Evolutionary conservation across 352 stramenopile species (phyloP), one percentile per base, ranked within the genome.

Genomic region (Globisporangium takayamanum): DNA sequence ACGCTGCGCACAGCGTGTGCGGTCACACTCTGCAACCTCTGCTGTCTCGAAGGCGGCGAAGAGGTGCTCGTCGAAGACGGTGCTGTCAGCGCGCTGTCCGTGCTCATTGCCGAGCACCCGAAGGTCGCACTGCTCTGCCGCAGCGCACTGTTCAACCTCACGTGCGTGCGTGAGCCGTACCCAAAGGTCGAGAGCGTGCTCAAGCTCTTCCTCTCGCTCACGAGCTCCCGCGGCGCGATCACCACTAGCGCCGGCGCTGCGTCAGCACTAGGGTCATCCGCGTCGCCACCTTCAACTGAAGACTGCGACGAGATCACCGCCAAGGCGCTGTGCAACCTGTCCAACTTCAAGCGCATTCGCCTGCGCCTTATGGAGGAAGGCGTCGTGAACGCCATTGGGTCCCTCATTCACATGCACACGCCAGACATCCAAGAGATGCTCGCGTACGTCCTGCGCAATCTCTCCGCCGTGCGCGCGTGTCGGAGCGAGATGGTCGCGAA

Each of bases 281-380:
- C 14, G 14, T 47, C 41, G 41, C 18, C 14, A 22, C 18, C 41
- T 7, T 47, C 25, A n/a, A 22, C 11, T 8, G 72, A 69, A 26
- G 65, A 73, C 30, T 71, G 72, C 45, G 71, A 84, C 30, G 77
- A 80, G 41, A 66, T 87, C 45, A 84, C 72, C 11, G 81, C 84
- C 0, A 88, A 87, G 26, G 89, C 85, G 0, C 69, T 97, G 28
- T 95, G 88, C 49, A 97, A 97, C 63, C 57, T 97, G 0, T 92
- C 83, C 22, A 91, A 95, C 42, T 77, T 96, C 46, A 95, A 91
- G 62, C 69, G 73, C 2, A 72, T 96, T 26, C 83, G 89, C 0
- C 59, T 88, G 30, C 80, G 88, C 37, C 66, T 96, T 2, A 88
- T 97, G 62, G 88, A 96, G 59, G 88, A 97, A 79, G 89, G 88